Evolutionary conservation across 2,329 filamentous ascomycete species (phyloP).

Genomic region (Apiospora saccharicola): DNA sequence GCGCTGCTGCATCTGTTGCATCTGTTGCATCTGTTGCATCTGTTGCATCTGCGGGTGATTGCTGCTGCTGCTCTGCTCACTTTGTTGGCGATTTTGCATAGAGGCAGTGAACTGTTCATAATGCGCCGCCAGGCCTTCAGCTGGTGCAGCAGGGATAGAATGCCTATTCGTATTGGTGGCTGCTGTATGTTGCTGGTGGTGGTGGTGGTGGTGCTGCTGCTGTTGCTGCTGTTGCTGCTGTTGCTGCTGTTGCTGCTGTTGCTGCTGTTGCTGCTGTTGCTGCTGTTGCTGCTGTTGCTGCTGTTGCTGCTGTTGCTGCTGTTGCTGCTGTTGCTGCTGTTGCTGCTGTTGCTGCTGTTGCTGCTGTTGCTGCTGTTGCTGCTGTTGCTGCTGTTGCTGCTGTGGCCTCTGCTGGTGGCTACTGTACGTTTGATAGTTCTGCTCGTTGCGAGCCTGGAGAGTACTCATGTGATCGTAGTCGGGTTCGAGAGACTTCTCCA

Average conservation of each 20-base stretch:
- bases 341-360: conserved; percentile 29
- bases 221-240: conserved; percentile 30
- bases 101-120: conserved; percentile 39
- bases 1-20: conserved; percentile 23
- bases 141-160: conserved; percentile 23
- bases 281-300: conserved; percentile 33
- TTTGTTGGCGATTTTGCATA: conserved; percentile 40
- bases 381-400: conserved; percentile 27
- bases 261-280: conserved; percentile 32
- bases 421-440: conserved; percentile 36
- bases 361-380: conserved; percentile 37
- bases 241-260: conserved; percentile 29
- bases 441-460: conserved; percentile 35
- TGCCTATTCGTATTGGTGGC: conserved; percentile 12
- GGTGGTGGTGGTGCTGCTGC: conserved; percentile 29
- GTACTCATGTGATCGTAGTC: conserved; percentile 38
- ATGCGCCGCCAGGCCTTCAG: conserved; percentile 41
- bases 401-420: conserved; percentile 30
- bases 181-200: conserved; percentile 26
- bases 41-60: conserved; percentile 22
- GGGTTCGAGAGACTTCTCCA: conserved; percentile 36
- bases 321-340: conserved; percentile 26
- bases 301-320: conserved; percentile 31
- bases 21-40: conserved; percentile 21
- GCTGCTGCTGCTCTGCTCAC: conserved; percentile 16